Conservation (phyloP, 1,284 basidiomycete genomes). For the Cystobasidiaceae sp. region DNA sequence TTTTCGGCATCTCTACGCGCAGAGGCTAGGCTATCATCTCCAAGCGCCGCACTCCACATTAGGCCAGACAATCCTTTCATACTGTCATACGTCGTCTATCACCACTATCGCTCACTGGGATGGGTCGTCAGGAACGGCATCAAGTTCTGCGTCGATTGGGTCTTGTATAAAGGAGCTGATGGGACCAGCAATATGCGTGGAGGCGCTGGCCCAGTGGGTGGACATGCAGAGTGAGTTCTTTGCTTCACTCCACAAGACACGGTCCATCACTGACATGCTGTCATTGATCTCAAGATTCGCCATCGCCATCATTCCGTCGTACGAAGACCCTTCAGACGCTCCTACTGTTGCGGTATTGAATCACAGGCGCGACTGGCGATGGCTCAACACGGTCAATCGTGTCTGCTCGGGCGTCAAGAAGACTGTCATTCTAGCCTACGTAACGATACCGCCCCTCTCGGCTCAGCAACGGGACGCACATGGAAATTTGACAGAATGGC, state of each 20-base stretch:
- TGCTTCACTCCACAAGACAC: neutral
- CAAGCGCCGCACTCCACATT: neutral
- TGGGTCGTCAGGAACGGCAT: slow-evolving; percentile 95
- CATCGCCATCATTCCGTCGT: slow-evolving; percentile 78
- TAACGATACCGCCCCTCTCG: slow-evolving; percentile 70
- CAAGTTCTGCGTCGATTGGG: slow-evolving; percentile 94
- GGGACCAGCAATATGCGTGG: slow-evolving; percentile 30
- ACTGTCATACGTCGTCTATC: slow-evolving; percentile 82
- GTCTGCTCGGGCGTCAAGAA: slow-evolving; percentile 98
- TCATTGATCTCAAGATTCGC: slow-evolving; percentile 62
- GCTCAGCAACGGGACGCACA: slow-evolving; percentile 40
- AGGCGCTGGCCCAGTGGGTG: slow-evolving; percentile 79
- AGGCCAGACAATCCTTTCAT: slow-evolving; percentile 82
- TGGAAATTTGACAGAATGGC: slow-evolving; percentile 51
- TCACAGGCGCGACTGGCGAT: slow-evolving; percentile 66
- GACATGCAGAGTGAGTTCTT: slow-evolving; percentile 78
- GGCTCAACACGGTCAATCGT: slow-evolving; percentile 93
- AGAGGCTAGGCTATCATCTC: too few relatives aligned
- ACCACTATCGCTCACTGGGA: slow-evolving; percentile 94
- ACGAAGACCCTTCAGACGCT: slow-evolving; percentile 72
- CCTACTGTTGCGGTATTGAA: slow-evolving; percentile 56
- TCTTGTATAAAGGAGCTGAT: slow-evolving; percentile 67
- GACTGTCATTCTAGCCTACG: slow-evolving; percentile 84
- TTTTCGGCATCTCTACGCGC: too few relatives aligned
- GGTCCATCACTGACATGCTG: too few relatives aligned